phyloP scores from a whole-genome alignment of 1,139 yeast genomes.

The Casaregolazyma lundiana region DNA sequence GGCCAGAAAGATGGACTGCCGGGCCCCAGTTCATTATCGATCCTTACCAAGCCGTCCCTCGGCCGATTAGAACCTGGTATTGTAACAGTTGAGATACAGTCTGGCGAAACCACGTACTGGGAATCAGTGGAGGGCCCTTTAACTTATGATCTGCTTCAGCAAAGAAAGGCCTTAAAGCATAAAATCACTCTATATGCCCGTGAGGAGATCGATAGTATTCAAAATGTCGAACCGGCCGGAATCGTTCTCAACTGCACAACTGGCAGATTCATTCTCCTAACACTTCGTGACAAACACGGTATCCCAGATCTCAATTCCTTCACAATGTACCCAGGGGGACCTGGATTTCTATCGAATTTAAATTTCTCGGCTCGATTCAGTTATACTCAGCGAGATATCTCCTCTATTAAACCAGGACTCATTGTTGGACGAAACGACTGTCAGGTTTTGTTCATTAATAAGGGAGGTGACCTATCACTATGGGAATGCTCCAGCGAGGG shows the following conservation, averaged over 20 bases:
- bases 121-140: slow-evolving; percentile 67
- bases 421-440: slow-evolving; percentile 51
- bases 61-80: slow-evolving; percentile 67
- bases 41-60: slow-evolving; percentile 62
- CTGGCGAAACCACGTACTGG: slow-evolving; percentile 58
- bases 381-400: slow-evolving; percentile 45
- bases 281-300: slow-evolving; percentile 66
- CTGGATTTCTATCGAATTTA: slow-evolving; percentile 30
- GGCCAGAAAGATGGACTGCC: slow-evolving; percentile 28
- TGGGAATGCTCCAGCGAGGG: slow-evolving; percentile 48
- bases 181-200: slow-evolving; percentile 36
- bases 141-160: slow-evolving; percentile 53
- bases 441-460: slow-evolving; percentile 38
- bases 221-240: slow-evolving; percentile 72
- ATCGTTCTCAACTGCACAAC: slow-evolving; percentile 65
- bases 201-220: slow-evolving; percentile 47
- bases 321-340: slow-evolving; percentile 29
- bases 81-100: slow-evolving; percentile 50
- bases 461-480: slow-evolving; percentile 41
- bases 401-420: slow-evolving; percentile 57
- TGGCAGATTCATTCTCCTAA: slow-evolving; percentile 60
- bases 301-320: slow-evolving; percentile 40
- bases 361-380: slow-evolving; percentile 28
- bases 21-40: slow-evolving; percentile 39
- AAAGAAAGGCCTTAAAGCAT: slow-evolving; percentile 38